Conservation (phyloP, 306 rosid genomes). For the Cucumis hystrix region DNA sequence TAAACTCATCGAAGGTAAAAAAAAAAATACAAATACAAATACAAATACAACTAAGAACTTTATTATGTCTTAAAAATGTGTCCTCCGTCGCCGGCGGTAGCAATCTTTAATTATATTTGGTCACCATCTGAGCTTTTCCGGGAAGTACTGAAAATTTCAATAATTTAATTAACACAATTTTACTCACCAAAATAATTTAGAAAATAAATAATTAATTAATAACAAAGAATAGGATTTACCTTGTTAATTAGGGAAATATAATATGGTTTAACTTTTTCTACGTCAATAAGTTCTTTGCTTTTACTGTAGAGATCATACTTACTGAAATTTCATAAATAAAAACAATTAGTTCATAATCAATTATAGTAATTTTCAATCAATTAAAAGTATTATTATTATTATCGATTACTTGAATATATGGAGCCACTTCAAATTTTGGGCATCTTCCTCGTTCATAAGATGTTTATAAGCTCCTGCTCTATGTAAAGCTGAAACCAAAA, state of each 20-base stretch:
- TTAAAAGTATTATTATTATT: too few relatives aligned
- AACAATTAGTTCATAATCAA: not conserved
- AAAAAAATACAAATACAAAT: too few relatives aligned
- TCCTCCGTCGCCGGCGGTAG: not conserved
- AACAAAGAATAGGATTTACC: conserved; percentile 16
- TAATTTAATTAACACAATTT: not conserved
- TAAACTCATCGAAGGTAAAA: not conserved
- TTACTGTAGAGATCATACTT: conserved; percentile 84
- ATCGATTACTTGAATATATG: conserved; percentile 33
- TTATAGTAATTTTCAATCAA: not conserved
- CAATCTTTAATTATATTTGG: not conserved
- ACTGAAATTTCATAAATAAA: conserved; percentile 18
- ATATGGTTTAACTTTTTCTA: conserved; percentile 60
- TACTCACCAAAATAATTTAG: not conserved
- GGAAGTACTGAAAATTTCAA: conserved; percentile 5
- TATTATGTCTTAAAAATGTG: not conserved
- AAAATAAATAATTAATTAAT: not conserved
- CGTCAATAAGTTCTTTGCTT: conserved; percentile 52
- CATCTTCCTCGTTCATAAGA: conserved; percentile 45
- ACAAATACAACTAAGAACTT: too few relatives aligned
- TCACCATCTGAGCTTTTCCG: conserved; percentile 3
- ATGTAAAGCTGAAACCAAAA: conserved; percentile 33
- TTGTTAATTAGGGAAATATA: conserved; percentile 59
- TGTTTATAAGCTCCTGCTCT: conserved; percentile 41
- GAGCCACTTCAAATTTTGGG: conserved; percentile 51